Evolutionary conservation across 805 yeast genomes (phyloP).

Genomic region (Sungouiozyma intestinalis): DNA sequence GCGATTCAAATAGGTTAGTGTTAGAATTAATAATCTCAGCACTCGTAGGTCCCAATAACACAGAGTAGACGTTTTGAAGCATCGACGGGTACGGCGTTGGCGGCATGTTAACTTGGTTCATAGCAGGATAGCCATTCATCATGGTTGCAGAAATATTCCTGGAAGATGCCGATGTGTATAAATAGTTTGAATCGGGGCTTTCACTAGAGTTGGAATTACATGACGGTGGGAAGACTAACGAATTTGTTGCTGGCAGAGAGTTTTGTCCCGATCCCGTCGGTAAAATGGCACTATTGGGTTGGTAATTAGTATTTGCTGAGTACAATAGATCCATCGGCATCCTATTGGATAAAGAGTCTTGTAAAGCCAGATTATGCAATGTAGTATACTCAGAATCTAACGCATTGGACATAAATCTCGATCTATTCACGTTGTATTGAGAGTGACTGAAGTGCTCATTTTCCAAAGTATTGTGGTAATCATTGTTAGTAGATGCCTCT

Average conservation of each 20-base stretch:
- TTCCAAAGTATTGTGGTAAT: conserved; percentile 3
- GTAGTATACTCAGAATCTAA: conserved; percentile 67
- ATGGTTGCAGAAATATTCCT: not conserved
- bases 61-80: conserved; percentile 16
- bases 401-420: conserved; percentile 54
- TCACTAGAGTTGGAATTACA: not conserved
- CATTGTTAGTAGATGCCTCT: not conserved
- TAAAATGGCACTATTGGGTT: not conserved
- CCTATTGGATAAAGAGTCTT: conserved; percentile 20
- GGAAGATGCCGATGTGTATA: not conserved
- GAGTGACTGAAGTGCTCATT: conserved; percentile 15
- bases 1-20: conserved; percentile 20
- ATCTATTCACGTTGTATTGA: conserved; percentile 21
- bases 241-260: not conserved
- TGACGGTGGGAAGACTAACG: not conserved
- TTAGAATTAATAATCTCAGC: conserved; percentile 17
- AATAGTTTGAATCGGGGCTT: conserved; percentile 3
- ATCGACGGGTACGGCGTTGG: conserved; percentile 13
- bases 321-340: conserved; percentile 18
- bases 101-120: conserved; percentile 7
- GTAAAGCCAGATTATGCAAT: conserved; percentile 50
- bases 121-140: not conserved
- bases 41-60: conserved; percentile 21
- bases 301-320: conserved; percentile 4
- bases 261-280: not conserved